A percentile compares a stretch with the other conserved stretches of the same genome.
phyloP scores from a whole-genome alignment of 2,329 filamentous ascomycete genomes.

The Diaporthe citrichinensis region DNA sequence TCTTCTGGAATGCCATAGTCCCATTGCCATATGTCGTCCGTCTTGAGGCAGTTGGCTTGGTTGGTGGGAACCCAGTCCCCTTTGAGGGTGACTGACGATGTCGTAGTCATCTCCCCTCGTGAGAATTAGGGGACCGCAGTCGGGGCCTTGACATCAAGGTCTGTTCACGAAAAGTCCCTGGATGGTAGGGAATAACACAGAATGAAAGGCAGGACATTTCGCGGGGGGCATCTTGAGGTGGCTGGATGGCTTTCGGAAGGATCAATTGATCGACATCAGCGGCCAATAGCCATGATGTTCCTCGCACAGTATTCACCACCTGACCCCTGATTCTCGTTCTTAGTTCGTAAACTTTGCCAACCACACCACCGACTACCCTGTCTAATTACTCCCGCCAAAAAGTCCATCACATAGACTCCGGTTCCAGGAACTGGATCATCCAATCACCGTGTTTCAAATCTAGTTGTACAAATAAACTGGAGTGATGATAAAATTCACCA shows the following conservation, averaged over 20 bases:
- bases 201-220: neutral
- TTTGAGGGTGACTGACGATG: neutral
- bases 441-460: neutral
- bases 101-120: slow-evolving; percentile 4
- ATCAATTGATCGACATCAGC: slow-evolving; percentile 11
- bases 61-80: slow-evolving; percentile 14
- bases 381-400: neutral
- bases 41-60: slow-evolving; percentile 20
- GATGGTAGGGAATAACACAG: neutral
- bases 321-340: neutral
- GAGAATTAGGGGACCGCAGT: neutral
- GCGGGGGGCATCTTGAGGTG: neutral
- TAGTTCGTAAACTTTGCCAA: neutral
- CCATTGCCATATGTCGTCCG: slow-evolving; percentile 22
- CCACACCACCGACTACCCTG: neutral
- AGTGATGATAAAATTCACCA: neutral
- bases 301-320: slow-evolving; percentile 1
- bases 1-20: slow-evolving; percentile 7
- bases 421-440: neutral
- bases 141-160: neutral
- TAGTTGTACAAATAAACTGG: neutral
- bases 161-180: neutral
- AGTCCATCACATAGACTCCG: too few species aligned
- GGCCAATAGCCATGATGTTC: neutral
- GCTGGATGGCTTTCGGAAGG: neutral